Base-by-base conservation (phyloP, 2,329 filamentous ascomycete species). In the Blastomyces silverae region DNA sequence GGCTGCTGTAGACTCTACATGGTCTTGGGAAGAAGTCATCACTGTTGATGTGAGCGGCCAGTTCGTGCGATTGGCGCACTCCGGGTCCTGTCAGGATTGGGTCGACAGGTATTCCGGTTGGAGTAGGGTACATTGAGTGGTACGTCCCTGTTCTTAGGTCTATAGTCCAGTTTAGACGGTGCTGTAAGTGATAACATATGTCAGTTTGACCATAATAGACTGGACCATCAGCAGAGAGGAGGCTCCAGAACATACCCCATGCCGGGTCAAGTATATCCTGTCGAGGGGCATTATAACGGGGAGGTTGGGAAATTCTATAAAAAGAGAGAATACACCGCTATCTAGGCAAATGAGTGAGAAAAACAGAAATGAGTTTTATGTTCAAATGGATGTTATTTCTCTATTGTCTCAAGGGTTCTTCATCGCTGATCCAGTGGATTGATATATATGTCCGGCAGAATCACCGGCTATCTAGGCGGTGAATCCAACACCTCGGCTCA, bases 111-210 rank as follows among this genome's bases (percentile, higher is more conserved):
- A 96, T 92, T 63, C 90, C 90, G 6, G 94, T 97, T 0, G 94
- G 93, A 48, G 90, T 91, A 53, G 83, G 86, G 69, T 94, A 86
- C 65, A 82, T 82, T 31, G 89, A 81, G 63, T 83, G 84, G 80
- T 97, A 97, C 70, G 83, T 83, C 63, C 94, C 93, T 48, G 90
- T 93, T 67, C 83, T 79, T 57, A 87, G 86, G 77, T 97, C 88
- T 66, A 97, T 90, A 55, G 86, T 85, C 91, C 92, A 97, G 75
- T 89, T 92, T 69, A 90, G 88, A 67, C 94, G 91, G 78, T 96
- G 96, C 92, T 95, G 76, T 22, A 61, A 22, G 13, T 39, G 61
- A 39, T 25, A 59, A 25, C 48, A 64, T 58, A 39, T 37, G 39
- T 60, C 39, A 37, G 37, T 46, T 42, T 17, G n/a, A 17, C 37